Base-by-base conservation (phyloP, 2,329 filamentous ascomycete genomes). In the Chaetomium globosum region DNA sequence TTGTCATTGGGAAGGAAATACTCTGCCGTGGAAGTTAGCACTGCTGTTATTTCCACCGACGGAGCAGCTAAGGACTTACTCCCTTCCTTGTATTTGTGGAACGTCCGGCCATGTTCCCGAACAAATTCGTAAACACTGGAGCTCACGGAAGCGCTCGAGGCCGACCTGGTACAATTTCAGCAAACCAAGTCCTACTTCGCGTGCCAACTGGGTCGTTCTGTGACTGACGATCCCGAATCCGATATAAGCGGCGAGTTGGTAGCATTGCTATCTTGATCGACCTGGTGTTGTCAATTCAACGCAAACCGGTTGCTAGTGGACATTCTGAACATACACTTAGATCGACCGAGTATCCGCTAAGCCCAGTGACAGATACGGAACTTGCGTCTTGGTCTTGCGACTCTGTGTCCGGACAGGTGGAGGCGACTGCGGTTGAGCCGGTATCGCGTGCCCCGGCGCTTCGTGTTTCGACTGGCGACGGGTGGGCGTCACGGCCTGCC, bases 1-100 rank as follows among this genome's bases (percentile, higher is more conserved):
- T 67, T 46, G 52, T 69, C 65, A 30, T 69, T 69, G 3, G 67
- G 67, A 43, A 69, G 61, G 43, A 63, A 69, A 28, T 69, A 69
- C 36, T 67, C 66, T 65, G 10, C n/a, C 13, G 12, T 12, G 7
- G 19, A 26, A 21, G 64, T 54, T 9, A 62, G 64, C 16, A 43
- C 16, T 1, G 13, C 21, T 23, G 16, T 16, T 12, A 3, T 23
- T 19, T 13, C 19, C 0, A 16, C 21, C 3, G 57, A 30, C 1
- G 9, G 8, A 8, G 3, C 19, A 12, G 2, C n/a, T 26, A 4
- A 26, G 21, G 33, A 59, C 65, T 65, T 39, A 67, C 63, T 65
- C 43, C 67, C 67, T 64, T 69, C 56, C 55, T 69, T 69, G 58
- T 69, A 69, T 33, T 33, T 66, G 54, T 69, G 65, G 13, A 64